phyloP scores from a whole-genome alignment of 2,329 filamentous ascomycete species.

The Knufia fluminis region DNA sequence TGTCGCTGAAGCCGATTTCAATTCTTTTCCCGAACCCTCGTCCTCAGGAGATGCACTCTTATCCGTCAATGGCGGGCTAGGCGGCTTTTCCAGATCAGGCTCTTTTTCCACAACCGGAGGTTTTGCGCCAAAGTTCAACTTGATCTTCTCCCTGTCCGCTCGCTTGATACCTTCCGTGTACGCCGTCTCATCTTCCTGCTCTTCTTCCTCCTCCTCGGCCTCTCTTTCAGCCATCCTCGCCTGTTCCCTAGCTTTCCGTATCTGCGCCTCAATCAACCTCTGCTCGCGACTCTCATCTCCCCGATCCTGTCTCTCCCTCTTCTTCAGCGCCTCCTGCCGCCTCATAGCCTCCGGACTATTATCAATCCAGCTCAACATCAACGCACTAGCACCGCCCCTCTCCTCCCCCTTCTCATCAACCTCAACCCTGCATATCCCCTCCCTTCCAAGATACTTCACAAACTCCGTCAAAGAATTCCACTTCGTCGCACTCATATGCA shows the following conservation, averaged over 20 bases:
- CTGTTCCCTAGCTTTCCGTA: constrained; percentile 58
- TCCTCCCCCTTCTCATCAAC: constrained; percentile 64
- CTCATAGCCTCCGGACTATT: constrained; percentile 77
- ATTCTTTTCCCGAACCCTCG: constrained; percentile 3
- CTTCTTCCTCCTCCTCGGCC: constrained; percentile 34
- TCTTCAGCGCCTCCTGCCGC: constrained; percentile 68
- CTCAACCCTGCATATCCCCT: constrained; percentile 83
- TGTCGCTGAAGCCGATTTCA: background rate
- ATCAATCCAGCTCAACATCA: constrained; percentile 86
- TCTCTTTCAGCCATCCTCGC: constrained; percentile 44
- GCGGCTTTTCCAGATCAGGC: constrained; percentile 20
- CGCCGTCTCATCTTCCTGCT: constrained; percentile 31
- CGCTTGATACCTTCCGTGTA: constrained; percentile 40
- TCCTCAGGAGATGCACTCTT: constrained; percentile 11
- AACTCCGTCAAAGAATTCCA: constrained; percentile 87
- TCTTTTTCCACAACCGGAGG: background rate
- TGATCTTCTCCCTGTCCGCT: constrained; percentile 67
- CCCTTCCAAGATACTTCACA: constrained; percentile 72
- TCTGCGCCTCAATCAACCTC: constrained; percentile 71
- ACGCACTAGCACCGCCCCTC: constrained; percentile 21
- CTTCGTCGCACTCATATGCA: constrained; percentile 89
- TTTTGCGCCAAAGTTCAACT: constrained; percentile 52
- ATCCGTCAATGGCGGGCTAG: constrained; percentile 22
- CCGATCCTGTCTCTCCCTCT: constrained; percentile 78
- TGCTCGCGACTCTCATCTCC: constrained; percentile 87